Evolutionary conservation across 2,329 filamentous ascomycete genomes (phyloP), one percentile per base, ranked within the genome.

Genomic region (Calonectria multiphialidica): DNA sequence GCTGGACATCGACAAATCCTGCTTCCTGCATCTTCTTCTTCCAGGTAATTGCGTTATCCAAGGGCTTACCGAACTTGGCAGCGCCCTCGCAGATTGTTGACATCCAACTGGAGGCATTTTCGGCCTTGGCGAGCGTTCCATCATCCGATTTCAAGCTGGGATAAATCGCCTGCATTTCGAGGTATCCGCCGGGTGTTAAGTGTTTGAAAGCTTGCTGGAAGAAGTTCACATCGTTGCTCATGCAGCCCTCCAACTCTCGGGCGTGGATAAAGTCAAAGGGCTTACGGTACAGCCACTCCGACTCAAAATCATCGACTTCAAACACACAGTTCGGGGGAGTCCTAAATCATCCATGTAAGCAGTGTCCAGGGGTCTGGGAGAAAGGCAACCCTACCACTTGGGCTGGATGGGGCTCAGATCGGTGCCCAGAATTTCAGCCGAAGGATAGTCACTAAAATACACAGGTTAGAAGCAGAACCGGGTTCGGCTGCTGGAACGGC

Each of bases 401-500:
- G 69, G 69, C 37, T 71, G 69, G 25, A 71, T 71, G 13, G 69
- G 69, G 28, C 69, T 71, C n/a, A 71, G 40, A 33, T 71, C 69
- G 23, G 69, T 68, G 5, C 65, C 64, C 30, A 72, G 40, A 12
- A 72, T 66, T 16, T 55, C 42, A n/a, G 65, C 55, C 3, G 69
- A 72, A 5, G 64, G 47, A 35, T 72, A n/a, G 15, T 72, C 57
- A 40, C 69, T 72, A 42, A 47, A 25, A 4, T 2, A 25, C 1
- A 37, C 12, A 40, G 3, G 35, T 59, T 37, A 59, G 53, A 59
- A 25, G 8, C 35, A 21, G 37, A 28, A 5, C 21, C 13, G 33
- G 5, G 9, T 23, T 33, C 12, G n/a, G n/a, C 18, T 28, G 2
- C 5, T 23, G 6, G n/a, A n/a, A 40, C 18, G 21, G 21, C 2